phyloP scores from a whole-genome alignment of 2,329 filamentous ascomycete species.

The Malbranchea zuffiana region DNA sequence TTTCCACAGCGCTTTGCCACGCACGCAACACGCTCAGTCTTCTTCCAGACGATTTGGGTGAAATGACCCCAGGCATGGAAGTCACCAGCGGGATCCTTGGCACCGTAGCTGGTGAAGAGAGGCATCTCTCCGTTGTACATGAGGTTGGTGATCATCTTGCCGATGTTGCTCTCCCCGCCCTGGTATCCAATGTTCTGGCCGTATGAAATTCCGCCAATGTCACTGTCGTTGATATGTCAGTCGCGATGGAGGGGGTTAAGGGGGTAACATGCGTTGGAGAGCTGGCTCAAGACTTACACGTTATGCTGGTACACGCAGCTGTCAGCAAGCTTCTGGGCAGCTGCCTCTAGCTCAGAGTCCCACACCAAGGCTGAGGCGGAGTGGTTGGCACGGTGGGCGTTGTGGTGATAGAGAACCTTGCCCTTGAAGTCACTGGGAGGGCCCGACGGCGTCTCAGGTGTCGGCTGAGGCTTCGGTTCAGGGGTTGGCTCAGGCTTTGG shows the following conservation, averaged over 20 bases:
- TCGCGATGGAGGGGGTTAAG: background rate
- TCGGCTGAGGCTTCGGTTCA: slow-evolving; percentile 6
- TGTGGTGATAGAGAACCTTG: slow-evolving; percentile 59
- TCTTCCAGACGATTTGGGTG: slow-evolving; percentile 62
- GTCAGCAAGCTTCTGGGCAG: slow-evolving; percentile 53
- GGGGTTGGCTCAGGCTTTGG: slow-evolving; percentile 7
- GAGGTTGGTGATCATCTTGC: slow-evolving; percentile 60
- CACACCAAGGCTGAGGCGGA: slow-evolving; percentile 53
- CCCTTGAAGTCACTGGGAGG: slow-evolving; percentile 23
- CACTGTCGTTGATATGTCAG: slow-evolving; percentile 23
- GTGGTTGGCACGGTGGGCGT: slow-evolving; percentile 76
- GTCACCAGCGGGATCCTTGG: slow-evolving; percentile 47
- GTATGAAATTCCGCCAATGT: slow-evolving; percentile 52
- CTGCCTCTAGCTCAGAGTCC: slow-evolving; percentile 52
- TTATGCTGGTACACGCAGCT: slow-evolving; percentile 66
- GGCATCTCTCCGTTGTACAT: slow-evolving; percentile 80
- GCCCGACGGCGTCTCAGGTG: slow-evolving; percentile 4
- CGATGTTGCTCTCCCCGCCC: slow-evolving; percentile 46
- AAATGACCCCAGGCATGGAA: slow-evolving; percentile 66
- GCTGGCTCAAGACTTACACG: slow-evolving; percentile 59
- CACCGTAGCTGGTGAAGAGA: slow-evolving; percentile 50
- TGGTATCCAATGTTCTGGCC: slow-evolving; percentile 87
- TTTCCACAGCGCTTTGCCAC: slow-evolving; percentile 38
- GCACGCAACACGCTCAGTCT: slow-evolving; percentile 53
- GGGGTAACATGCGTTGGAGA: slow-evolving; percentile 7